Conservation (phyloP, 495 filamentous ascomycete genomes). For the Lasiosphaeris hirsuta region DNA sequence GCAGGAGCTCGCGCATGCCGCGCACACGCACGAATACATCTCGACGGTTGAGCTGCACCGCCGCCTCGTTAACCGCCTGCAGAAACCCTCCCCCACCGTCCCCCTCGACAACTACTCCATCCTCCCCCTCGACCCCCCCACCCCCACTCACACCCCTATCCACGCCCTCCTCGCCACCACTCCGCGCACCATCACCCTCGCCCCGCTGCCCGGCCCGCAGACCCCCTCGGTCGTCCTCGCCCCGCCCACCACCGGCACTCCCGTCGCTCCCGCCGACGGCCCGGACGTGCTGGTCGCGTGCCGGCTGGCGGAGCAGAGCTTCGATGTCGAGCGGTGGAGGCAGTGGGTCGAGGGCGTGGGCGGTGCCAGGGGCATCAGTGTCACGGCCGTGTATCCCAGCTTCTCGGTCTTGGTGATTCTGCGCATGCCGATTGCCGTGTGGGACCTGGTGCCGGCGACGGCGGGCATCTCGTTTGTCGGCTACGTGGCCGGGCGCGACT, state of each 20-base stretch:
- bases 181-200: slow-evolving; percentile 15
- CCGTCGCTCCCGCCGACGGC: background rate
- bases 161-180: slow-evolving; percentile 10
- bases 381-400: slow-evolving; percentile 15
- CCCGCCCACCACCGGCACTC: background rate
- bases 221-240: slow-evolving; percentile 6
- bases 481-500: slow-evolving; percentile 5
- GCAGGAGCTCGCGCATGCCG: slow-evolving; percentile 21
- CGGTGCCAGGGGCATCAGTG: slow-evolving; percentile 1
- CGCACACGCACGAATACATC: slow-evolving; percentile 16
- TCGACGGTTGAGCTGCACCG: slow-evolving; percentile 24
- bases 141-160: slow-evolving; percentile 11
- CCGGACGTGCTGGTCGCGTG: slow-evolving; percentile 11
- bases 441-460: slow-evolving; percentile 15
- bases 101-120: slow-evolving; percentile 13
- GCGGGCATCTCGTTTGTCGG: slow-evolving; percentile 12
- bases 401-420: slow-evolving; percentile 9
- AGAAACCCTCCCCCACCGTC: slow-evolving; percentile 9
- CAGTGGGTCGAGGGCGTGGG: slow-evolving; percentile 9
- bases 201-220: slow-evolving; percentile 4
- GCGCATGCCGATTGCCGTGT: slow-evolving; percentile 17
- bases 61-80: slow-evolving; percentile 21
- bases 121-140: slow-evolving; percentile 13
- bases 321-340: slow-evolving; percentile 14
- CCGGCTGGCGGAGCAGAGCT: slow-evolving; percentile 1